Evolutionary conservation across 768 basidiomycete species (phyloP), one percentile per base, ranked within the genome.

Genomic region (Trametes elegans): DNA sequence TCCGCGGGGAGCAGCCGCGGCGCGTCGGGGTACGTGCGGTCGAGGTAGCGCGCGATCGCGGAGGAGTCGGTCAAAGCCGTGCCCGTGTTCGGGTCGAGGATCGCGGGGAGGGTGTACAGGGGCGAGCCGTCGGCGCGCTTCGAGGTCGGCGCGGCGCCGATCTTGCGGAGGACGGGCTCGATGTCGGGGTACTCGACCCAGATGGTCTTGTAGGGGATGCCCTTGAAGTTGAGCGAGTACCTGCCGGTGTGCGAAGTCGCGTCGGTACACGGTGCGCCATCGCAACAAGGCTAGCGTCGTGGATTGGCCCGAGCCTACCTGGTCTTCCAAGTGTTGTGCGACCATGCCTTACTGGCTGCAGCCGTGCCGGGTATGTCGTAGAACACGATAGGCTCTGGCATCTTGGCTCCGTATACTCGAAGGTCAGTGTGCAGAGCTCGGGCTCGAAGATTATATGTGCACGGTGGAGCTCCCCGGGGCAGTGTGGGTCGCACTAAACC

Each of bases 161-260:
- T 53, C 49, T 73, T 66, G 50, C 69, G 69, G 62, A 66, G 65
- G 41, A 66, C 60, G 0, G 46, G 24, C 46, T 66, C 73, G 46
- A 85, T 77, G 48, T 83, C 78, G 3, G 76, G 76, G 56, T 73
- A 79, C 53, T 82, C 80, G 49, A 83, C 63, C 76, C 77, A 80
- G 40, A 75, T 71, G 4, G 80, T 81, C 59, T 69, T 73, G 66
- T 77, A 77, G 1, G 74, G 63, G 21, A 76, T 41, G 23, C 65
- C 64, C 58, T 79, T 78, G 66, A 70, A 66, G 55, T 77, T 76
- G 48, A 76, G 60, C 7, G 71, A 70, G 49, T 51, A 61, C 14
- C 64, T 43, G 18, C 13, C 34, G 31, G 31, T 13, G n/a, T n/a
- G n/a, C n/a, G n/a, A n/a, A n/a, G n/a, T n/a, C n/a, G n/a, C n/a